phyloP scores from a whole-genome alignment of 768 basidiomycete species.

The Leucocoprinus birnbaumii region DNA sequence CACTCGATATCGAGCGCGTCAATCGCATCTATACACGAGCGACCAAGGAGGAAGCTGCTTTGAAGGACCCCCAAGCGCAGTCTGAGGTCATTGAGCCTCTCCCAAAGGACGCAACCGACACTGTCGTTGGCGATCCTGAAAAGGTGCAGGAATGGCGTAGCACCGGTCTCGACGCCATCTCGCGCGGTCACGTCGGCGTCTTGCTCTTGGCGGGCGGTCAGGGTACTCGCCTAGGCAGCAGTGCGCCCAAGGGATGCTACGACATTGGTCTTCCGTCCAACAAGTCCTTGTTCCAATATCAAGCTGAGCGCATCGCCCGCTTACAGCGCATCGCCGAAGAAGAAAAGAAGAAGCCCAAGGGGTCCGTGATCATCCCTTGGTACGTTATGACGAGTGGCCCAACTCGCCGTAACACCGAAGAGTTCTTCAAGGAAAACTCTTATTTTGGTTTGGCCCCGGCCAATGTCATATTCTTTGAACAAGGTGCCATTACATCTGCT shows the following conservation, averaged over 20 bases:
- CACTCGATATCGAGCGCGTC: conserved; percentile 86
- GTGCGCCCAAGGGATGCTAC: conserved; percentile 95
- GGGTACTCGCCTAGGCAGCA: conserved; percentile 90
- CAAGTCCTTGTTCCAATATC: conserved; percentile 93
- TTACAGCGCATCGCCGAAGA: conserved; percentile 75
- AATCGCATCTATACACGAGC: conserved; percentile 86
- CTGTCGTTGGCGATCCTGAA: conserved; percentile 43
- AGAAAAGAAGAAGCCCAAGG: conserved; percentile 44
- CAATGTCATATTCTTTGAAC: conserved; percentile 93
- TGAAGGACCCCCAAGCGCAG: conserved; percentile 33
- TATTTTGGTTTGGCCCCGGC: conserved; percentile 80
- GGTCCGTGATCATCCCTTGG: conserved; percentile 84
- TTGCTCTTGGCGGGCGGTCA: conserved; percentile 98
- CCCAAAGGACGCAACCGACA: conserved; percentile 72
- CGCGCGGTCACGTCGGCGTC: conserved; percentile 85
- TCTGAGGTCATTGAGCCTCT: conserved; percentile 73
- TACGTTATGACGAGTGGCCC: conserved; percentile 99
- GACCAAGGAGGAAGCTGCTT: conserved; percentile 57
- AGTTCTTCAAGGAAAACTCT: conserved; percentile 72
- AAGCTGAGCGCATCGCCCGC: conserved; percentile 92
- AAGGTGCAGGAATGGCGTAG: conserved; percentile 74
- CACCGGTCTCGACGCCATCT: conserved; percentile 78
- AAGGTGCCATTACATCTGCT: conserved; percentile 53
- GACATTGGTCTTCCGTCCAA: conserved; percentile 93
- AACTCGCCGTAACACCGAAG: conserved; percentile 82